A percentile compares a stretch with the other conserved stretches of the same genome.
phyloP scores from a whole-genome alignment of 805 yeast genomes.

The Barnettozyma sucrosica region DNA sequence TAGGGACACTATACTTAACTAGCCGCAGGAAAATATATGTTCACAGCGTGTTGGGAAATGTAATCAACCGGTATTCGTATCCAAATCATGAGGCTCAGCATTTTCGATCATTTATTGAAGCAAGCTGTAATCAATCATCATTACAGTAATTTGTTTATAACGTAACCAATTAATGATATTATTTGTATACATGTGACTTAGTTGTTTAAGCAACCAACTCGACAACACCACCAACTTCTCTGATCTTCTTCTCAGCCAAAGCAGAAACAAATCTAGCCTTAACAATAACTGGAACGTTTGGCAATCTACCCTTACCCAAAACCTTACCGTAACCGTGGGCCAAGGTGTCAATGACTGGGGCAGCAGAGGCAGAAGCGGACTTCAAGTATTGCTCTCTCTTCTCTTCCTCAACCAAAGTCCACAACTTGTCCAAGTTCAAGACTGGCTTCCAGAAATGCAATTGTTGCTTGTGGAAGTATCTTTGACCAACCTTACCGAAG shows the following conservation, averaged over 20 bases:
- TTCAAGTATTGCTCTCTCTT: conserved; percentile 91
- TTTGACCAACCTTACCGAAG: conserved; percentile 99
- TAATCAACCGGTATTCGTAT: too few relatives aligned
- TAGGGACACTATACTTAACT: too few relatives aligned
- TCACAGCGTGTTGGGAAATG: too few relatives aligned
- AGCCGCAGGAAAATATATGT: too few relatives aligned
- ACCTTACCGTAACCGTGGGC: conserved; percentile 99
- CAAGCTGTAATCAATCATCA: too few relatives aligned
- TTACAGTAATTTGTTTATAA: too few relatives aligned
- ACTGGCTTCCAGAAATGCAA: conserved; percentile 97
- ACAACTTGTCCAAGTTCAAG: conserved; percentile 95
- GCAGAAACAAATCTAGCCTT: conserved; percentile 99
- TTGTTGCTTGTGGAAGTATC: conserved; percentile 96
- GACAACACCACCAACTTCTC: conserved; percentile 99
- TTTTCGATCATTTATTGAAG: too few relatives aligned
- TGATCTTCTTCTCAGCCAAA: conserved; percentile 99
- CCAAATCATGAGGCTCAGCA: too few relatives aligned
- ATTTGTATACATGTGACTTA: conserved; percentile 10
- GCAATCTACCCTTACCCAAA: conserved; percentile 98
- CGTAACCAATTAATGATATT: conserved; percentile 12
- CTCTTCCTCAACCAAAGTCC: conserved; percentile 93
- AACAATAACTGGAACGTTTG: conserved; percentile 97
- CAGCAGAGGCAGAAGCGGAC: conserved; percentile 79
- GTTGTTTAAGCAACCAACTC: conserved; percentile 88
- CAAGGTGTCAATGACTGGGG: conserved; percentile 98